Base-by-base conservation (phyloP, 495 filamentous ascomycete genomes). In the Sporormia fimetaria region DNA sequence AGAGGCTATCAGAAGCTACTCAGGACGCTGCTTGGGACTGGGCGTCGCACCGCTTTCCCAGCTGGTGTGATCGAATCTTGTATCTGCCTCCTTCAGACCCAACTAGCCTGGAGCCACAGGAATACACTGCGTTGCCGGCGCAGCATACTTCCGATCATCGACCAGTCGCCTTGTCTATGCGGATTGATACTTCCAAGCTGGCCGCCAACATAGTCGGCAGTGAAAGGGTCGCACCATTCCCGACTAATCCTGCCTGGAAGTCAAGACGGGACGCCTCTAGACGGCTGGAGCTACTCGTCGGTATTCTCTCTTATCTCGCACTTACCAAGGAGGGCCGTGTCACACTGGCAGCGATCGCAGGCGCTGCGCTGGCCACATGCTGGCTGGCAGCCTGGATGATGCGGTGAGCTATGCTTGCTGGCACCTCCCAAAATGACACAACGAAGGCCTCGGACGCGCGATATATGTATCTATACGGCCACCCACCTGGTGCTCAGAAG, bases 41-140 rank as follows among this genome's bases (percentile, higher is more conserved):
- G 74, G 77, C 84, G 17, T 64, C 60, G 30, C 77, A 83, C 54
- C 77, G 90, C 26, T 94, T 79, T 75, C 90, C 90, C 1, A 81
- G 81, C 54, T 98, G 90, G 88, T 92, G 84, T 47, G 90, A 98
- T 59, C 76, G 90, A 9, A 78, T 98, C 28, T 63, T 98, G 12
- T 95, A 75, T 54, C 67, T 85, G 10, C 46, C 50, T 10, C 27
- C 53, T 0, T 32, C 47, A 4, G 10, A 33, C 6, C 34, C 56
- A 2, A 36, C 39, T 1, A 10, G 15, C 32, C 58, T 78, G 5
- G 25, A 43, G 29, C 23, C 40, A 1, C 53, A 65, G 9, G 67
- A 62, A 23, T 98, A 98, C 50, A 66, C 74, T 30, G 74, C 81
- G 5, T 64, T 94, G 6, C 84, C 86, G 1, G 56, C 85, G 0